phyloP scores from a whole-genome alignment of 106 monocot species.

The Amphibolis antarctica region DNA sequence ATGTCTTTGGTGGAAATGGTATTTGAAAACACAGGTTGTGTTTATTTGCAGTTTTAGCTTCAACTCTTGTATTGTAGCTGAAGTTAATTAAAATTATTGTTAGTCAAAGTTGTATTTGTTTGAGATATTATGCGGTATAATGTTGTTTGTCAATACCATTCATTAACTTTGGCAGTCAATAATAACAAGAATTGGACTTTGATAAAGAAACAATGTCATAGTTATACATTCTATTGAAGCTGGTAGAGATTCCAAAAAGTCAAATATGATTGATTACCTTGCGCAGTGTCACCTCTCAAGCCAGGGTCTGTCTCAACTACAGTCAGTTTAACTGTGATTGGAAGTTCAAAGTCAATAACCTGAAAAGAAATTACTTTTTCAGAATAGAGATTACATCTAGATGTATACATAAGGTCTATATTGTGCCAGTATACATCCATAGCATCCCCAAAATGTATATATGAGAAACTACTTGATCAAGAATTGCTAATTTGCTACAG shows the following conservation, averaged over 20 bases:
- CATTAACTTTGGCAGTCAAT: no score
- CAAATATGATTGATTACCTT: conserved; percentile 37
- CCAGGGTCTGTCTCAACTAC: conserved; percentile 79
- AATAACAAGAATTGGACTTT: no score
- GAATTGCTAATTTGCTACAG: neutral
- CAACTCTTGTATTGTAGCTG: no score
- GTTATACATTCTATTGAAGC: neutral
- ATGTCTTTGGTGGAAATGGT: no score
- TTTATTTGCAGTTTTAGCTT: no score
- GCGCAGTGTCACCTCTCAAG: conserved; percentile 67
- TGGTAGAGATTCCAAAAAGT: neutral
- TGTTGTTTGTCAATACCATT: no score
- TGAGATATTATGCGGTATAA: no score
- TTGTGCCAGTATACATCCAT: neutral
- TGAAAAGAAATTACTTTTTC: conserved; percentile 14
- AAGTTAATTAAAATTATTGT: no score
- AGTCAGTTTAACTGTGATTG: conserved; percentile 64
- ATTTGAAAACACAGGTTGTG: no score
- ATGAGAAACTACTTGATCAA: no score
- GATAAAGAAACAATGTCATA: no score
- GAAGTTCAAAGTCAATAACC: conserved; percentile 94
- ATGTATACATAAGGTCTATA: neutral
- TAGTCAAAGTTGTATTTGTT: no score
- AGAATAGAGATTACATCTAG: neutral
- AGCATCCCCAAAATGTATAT: neutral